phyloP scores from a whole-genome alignment of 495 filamentous ascomycete species.

The Podospora fimiseda region DNA sequence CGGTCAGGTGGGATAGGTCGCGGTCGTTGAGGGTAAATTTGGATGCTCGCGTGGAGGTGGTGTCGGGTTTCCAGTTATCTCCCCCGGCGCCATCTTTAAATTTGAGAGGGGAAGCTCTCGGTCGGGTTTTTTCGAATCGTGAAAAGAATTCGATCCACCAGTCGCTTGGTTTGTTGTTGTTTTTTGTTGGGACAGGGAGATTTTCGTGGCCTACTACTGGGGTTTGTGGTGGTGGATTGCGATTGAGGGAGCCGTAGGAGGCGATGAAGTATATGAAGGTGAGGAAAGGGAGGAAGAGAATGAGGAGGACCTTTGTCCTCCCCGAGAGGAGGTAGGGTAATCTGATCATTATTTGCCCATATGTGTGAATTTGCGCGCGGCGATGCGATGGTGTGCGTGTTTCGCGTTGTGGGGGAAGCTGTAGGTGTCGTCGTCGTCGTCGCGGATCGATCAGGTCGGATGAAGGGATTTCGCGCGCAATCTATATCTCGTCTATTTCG shows the following conservation, averaged over 20 bases:
- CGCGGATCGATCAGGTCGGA: no score
- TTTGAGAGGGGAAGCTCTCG: not conserved
- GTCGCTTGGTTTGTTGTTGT: slow-evolving; percentile 1
- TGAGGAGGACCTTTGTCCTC: not conserved
- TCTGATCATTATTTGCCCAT: no score
- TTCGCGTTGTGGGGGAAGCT: no score
- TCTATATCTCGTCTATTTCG: no score
- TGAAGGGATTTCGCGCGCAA: no score
- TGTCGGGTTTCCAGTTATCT: slow-evolving; percentile 9
- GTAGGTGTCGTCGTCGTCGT: no score
- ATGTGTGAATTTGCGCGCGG: no score
- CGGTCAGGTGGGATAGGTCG: slow-evolving; percentile 2
- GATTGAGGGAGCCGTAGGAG: not conserved
- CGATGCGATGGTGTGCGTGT: no score
- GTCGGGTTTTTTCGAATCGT: slow-evolving; percentile 9
- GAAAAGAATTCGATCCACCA: slow-evolving; percentile 19
- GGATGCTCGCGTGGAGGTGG: slow-evolving; percentile 2
- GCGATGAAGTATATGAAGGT: not conserved
- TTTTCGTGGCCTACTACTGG: no score
- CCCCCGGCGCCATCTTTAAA: not conserved
- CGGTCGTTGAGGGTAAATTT: not conserved
- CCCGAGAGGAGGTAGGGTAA: no score
- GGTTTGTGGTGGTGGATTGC: no score
- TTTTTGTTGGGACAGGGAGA: no score
- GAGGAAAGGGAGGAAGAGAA: not conserved